Conservation (phyloP, 1,284 basidiomycete species). For the Gymnopus androsaceus region DNA sequence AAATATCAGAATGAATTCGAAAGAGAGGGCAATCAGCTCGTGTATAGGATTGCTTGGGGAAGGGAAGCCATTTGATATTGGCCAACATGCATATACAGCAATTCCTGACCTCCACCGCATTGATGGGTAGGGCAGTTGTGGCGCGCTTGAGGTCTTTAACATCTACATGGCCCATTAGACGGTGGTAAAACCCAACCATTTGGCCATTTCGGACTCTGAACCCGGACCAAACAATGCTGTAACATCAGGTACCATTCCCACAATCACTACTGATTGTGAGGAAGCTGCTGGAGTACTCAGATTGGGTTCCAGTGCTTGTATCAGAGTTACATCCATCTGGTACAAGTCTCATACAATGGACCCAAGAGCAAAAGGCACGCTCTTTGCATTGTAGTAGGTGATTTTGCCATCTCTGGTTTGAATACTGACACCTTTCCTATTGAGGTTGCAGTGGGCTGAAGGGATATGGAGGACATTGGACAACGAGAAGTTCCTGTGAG, state of each 20-base stretch:
- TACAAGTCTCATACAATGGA: neutral
- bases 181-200: neutral
- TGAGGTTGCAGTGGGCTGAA: slow-evolving; percentile 14
- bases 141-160: neutral
- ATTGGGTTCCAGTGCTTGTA: too few relatives aligned
- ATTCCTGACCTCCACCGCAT: slow-evolving; percentile 2
- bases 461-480: slow-evolving; percentile 16
- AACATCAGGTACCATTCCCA: neutral
- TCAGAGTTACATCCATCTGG: neutral
- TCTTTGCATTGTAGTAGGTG: slow-evolving; percentile 9
- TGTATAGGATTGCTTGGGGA: slow-evolving; percentile 7
- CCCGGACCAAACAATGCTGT: neutral
- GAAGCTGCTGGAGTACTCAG: neutral
- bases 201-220: neutral
- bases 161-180: neutral
- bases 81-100: slow-evolving; percentile 8
- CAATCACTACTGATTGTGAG: neutral
- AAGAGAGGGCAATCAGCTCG: slow-evolving; percentile 5
- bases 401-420: slow-evolving; percentile 14
- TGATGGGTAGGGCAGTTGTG: slow-evolving; percentile 5
- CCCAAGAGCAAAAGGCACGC: neutral
- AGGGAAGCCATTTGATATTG: slow-evolving; percentile 16
- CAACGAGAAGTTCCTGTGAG: neutral
- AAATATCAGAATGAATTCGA: neutral
- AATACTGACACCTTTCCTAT: slow-evolving; percentile 16